Conservation (phyloP, 225 moss, liverwort and hornwort species). For the Bryum argenteum region DNA sequence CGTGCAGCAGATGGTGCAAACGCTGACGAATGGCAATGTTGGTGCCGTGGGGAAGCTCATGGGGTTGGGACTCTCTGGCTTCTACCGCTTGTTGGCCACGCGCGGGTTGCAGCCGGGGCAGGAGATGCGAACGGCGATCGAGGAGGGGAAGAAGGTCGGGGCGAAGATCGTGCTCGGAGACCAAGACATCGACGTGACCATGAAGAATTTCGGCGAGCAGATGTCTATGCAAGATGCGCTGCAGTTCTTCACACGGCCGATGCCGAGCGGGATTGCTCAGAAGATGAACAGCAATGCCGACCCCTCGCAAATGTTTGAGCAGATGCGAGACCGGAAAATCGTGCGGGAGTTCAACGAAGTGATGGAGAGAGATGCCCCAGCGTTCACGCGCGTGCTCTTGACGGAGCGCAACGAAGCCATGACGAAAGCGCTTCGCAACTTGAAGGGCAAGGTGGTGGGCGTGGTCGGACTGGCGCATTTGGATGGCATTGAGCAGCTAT, state of each 20-base stretch:
- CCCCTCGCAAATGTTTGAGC: constrained; percentile 36
- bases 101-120: constrained; percentile 65
- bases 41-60: constrained; percentile 59
- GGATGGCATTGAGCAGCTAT: constrained; percentile 49
- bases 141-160: constrained; percentile 36
- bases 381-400: constrained; percentile 25
- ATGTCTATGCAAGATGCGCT: constrained; percentile 41
- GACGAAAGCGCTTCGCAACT: constrained; percentile 38
- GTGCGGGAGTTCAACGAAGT: constrained; percentile 31
- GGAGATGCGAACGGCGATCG: constrained; percentile 53
- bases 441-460: constrained; percentile 43
- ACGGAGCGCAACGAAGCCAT: constrained; percentile 42
- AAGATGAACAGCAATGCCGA: constrained; percentile 24
- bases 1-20: constrained; percentile 61
- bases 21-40: constrained; percentile 56
- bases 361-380: constrained; percentile 36
- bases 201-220: constrained; percentile 45
- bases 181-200: constrained; percentile 37
- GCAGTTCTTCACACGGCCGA: constrained; percentile 34
- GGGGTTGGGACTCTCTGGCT: constrained; percentile 60
- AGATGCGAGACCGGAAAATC: constrained; percentile 38
- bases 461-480: constrained; percentile 45
- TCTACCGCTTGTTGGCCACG: constrained; percentile 56
- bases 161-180: constrained; percentile 44
- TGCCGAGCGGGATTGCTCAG: constrained; percentile 31